A percentile compares a stretch with the other conserved stretches of the same genome.
These are phyloP conservation scores for Suhomyces prunicola DNA, from an alignment of 805 yeast species.

Conservation along the genomic window DNA sequence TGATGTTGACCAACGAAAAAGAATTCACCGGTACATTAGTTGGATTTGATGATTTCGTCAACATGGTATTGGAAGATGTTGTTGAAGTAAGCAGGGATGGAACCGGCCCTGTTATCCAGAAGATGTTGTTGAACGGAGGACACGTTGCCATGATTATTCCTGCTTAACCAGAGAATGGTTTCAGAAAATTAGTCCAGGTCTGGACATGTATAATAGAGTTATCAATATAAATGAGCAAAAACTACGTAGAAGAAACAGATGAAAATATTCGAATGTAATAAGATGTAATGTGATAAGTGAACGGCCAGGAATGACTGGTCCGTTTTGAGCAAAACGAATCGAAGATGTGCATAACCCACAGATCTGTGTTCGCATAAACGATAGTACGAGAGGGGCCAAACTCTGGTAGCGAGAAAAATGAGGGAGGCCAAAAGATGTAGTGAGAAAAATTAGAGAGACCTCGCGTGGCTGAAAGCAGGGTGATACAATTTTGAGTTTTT, in stretches of 20 bases:
- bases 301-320: neutral
- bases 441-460: neutral
- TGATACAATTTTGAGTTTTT: neutral
- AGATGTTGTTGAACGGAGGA: constrained; percentile 69
- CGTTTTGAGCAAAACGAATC: neutral
- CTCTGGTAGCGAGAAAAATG: neutral
- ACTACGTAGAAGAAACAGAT: neutral
- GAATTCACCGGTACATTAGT: constrained; percentile 87
- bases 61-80: constrained; percentile 82
- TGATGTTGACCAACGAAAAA: constrained; percentile 56
- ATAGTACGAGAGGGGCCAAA: neutral
- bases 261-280: too few relatives aligned
- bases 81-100: constrained; percentile 52
- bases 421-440: neutral
- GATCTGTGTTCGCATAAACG: neutral
- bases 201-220: neutral
- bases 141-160: constrained; percentile 60
- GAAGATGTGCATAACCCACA: too few relatives aligned
- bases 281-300: too few relatives aligned
- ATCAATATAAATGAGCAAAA: neutral
- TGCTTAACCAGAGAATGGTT: neutral
- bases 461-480: neutral
- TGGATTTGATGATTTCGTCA: constrained; percentile 95
- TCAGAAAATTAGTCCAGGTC: neutral
- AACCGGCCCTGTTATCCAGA: constrained; percentile 45